phyloP scores from a whole-genome alignment of 1,284 basidiomycete genomes.

The Melampsora larici-populina region DNA sequence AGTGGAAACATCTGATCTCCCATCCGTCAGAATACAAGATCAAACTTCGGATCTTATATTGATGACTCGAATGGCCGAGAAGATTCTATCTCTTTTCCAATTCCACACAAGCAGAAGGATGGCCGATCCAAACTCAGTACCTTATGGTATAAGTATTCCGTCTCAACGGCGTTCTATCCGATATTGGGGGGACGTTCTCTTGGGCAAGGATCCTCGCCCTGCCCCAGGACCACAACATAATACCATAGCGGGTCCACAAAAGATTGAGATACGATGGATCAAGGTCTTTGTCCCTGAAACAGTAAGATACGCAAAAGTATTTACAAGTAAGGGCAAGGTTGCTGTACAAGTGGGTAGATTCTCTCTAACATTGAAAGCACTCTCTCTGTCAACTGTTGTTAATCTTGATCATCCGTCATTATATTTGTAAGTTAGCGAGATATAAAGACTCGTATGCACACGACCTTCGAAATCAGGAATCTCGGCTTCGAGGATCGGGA shows the following conservation, averaged over 20 bases:
- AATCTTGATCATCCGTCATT: neutral
- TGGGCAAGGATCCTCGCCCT: slow-evolving; percentile 1
- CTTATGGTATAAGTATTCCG: slow-evolving; percentile 19
- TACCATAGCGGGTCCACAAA: neutral
- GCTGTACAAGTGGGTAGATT: slow-evolving; percentile 1
- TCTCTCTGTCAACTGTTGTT: neutral
- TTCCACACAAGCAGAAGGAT: slow-evolving; percentile 10
- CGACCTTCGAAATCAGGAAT: neutral
- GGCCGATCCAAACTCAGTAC: neutral
- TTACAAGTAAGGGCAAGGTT: slow-evolving; percentile 9
- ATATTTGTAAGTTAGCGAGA: slow-evolving; percentile 8
- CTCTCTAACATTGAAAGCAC: too few relatives aligned
- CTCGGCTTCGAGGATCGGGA: neutral
- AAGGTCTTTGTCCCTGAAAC: neutral
- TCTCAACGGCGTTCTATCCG: slow-evolving; percentile 8
- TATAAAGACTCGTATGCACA: slow-evolving; percentile 18
- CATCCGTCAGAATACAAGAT: too few relatives aligned
- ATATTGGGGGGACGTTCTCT: slow-evolving; percentile 10
- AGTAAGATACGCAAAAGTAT: neutral
- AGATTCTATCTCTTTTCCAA: neutral
- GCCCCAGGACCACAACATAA: neutral
- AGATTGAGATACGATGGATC: slow-evolving; percentile 19
- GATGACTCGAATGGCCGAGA: neutral
- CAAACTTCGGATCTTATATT: too few relatives aligned
- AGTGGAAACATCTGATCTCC: too few relatives aligned